These are phyloP conservation scores for Periconia sp. DNA, from an alignment of 2,329 filamentous ascomycete species.

Conservation along the genomic window DNA sequence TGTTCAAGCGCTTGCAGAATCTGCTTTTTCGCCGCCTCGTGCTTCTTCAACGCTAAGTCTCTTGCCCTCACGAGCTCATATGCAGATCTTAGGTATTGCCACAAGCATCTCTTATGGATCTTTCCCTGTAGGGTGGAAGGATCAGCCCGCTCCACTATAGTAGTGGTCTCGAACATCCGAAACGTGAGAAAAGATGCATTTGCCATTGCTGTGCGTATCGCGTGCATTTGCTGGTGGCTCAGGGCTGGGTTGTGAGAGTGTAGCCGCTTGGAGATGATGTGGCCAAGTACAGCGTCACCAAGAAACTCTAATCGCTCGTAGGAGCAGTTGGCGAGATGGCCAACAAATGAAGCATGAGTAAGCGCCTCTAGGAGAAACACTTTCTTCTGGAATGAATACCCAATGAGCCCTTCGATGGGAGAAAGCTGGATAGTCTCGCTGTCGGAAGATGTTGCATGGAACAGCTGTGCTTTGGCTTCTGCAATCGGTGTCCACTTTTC, in stretches of 20 bases:
- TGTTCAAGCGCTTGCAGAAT: conserved; percentile 60
- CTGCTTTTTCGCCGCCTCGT: conserved; percentile 54
- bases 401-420: conserved; percentile 69
- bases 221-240: conserved; percentile 71
- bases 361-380: conserved; percentile 76
- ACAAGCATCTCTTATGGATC: conserved; percentile 57
- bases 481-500: conserved; percentile 51
- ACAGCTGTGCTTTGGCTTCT: conserved; percentile 33
- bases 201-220: conserved; percentile 75
- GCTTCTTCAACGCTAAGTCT: conserved; percentile 51
- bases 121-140: conserved; percentile 40
- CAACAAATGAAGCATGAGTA: conserved; percentile 72
- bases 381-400: conserved; percentile 72
- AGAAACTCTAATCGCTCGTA: conserved; percentile 86
- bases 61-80: conserved; percentile 57
- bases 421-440: conserved; percentile 19
- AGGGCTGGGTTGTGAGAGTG: conserved; percentile 58
- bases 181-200: conserved; percentile 84
- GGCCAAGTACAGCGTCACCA: conserved; percentile 84
- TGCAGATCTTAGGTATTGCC: conserved; percentile 70
- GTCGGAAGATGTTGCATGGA: conserved; percentile 21
- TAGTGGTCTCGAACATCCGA: conserved; percentile 66
- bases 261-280: conserved; percentile 71
- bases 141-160: conserved; percentile 41
- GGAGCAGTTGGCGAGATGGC: conserved; percentile 51